Conservation (phyloP, 2,329 filamentous ascomycete genomes). For the Coleophoma crateriformis region DNA sequence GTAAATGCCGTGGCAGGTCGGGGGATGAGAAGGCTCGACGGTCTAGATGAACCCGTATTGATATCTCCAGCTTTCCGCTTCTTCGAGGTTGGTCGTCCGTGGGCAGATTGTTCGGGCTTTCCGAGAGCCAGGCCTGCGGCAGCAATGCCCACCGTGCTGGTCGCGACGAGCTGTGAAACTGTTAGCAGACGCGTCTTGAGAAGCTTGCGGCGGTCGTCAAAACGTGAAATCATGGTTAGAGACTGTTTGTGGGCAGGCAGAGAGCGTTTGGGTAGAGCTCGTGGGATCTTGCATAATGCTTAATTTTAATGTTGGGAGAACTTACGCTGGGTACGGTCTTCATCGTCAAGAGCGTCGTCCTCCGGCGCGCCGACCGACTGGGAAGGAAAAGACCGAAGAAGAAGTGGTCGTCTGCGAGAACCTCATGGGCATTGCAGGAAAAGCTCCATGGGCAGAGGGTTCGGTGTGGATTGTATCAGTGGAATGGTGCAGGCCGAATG, state of each 20-base stretch:
- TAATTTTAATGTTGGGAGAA: constrained; percentile 9
- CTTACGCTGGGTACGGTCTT: constrained; percentile 27
- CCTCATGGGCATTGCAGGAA: constrained; percentile 21
- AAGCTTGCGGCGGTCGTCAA: neutral
- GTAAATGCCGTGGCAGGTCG: constrained; percentile 21
- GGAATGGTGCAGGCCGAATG: constrained; percentile 1
- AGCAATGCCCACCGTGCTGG: constrained; percentile 28
- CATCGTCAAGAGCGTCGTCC: constrained; percentile 16
- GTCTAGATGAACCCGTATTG: constrained; percentile 11
- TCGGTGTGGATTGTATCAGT: constrained; percentile 4
- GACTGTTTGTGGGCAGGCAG: neutral
- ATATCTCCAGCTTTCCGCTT: constrained; percentile 20
- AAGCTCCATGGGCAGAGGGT: constrained; percentile 16
- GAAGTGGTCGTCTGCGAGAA: constrained; percentile 12
- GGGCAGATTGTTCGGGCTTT: constrained; percentile 20
- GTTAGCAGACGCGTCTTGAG: constrained; percentile 5
- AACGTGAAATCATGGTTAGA: neutral
- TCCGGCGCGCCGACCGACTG: constrained; percentile 11
- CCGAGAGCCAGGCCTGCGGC: constrained; percentile 26
- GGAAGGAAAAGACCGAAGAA: constrained; percentile 16
- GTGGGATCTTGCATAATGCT: constrained; percentile 2
- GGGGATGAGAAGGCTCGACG: constrained; percentile 14
- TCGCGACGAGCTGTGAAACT: constrained; percentile 25
- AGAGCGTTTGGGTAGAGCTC: neutral
- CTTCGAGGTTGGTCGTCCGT: constrained; percentile 21